These are phyloP conservation scores for Sophora flavescens DNA, from an alignment of 306 rosid species.

Conservation along the genomic window DNA sequence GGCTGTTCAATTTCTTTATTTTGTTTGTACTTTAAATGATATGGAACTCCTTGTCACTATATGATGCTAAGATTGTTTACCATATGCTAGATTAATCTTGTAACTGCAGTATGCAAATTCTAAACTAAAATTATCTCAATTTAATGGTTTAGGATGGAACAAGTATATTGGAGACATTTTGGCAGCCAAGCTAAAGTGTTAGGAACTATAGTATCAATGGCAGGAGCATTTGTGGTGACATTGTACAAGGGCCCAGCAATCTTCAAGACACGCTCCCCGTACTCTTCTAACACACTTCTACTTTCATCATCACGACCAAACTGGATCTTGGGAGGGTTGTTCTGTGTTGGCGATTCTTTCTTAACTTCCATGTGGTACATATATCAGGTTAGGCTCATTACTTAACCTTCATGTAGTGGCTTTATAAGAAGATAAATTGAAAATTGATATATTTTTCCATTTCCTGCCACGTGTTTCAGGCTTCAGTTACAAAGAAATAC, in stretches of 20 bases:
- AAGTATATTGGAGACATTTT: no score
- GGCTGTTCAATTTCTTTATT: no score
- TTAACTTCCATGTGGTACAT: conserved; percentile 50
- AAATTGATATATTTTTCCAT: neutral
- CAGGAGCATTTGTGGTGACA: conserved; percentile 60
- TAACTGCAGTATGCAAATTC: no score
- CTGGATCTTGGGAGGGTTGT: conserved; percentile 55
- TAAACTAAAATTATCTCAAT: no score
- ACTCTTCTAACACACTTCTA: conserved; percentile 8
- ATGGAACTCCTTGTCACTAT: no score
- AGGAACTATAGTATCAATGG: no score
- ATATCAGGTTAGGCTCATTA: conserved; percentile 48
- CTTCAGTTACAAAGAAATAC: conserved; percentile 44
- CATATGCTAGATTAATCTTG: no score
- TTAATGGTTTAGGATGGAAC: no score
- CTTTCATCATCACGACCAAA: conserved; percentile 32
- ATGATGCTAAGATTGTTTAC: no score
- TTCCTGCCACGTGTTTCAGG: conserved; percentile 44
- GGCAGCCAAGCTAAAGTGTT: no score
- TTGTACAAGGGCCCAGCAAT: conserved; percentile 59
- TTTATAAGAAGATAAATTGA: neutral
- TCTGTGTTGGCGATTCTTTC: conserved; percentile 42
- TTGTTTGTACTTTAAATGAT: no score
- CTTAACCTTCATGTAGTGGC: neutral
- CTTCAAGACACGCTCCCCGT: conserved; percentile 5